These are phyloP conservation scores for Pinus taeda DNA, from an alignment of 75 land plant genomes.

Conservation along the genomic window DNA sequence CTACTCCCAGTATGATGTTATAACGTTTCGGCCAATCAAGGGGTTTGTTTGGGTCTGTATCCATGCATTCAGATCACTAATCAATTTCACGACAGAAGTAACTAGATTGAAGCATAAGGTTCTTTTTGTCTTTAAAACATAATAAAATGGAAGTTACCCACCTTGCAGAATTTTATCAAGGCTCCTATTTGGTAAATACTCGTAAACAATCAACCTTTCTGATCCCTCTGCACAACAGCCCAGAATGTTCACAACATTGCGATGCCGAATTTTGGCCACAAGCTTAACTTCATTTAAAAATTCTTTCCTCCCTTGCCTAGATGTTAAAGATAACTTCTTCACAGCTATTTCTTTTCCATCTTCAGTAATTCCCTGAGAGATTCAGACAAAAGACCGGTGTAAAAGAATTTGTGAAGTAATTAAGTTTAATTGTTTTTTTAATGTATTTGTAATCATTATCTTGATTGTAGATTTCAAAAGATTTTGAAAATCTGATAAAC, in stretches of 20 bases:
- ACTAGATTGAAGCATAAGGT: not conserved
- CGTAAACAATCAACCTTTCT: not conserved
- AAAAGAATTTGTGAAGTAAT: too few relatives aligned
- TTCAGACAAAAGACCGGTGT: too few relatives aligned
- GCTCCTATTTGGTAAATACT: not conserved
- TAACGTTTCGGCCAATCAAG: conserved; percentile 26
- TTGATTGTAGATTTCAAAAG: too few relatives aligned
- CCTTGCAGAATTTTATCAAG: not conserved
- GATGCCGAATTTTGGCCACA: not conserved
- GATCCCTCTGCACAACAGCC: not conserved
- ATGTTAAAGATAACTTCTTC: not conserved
- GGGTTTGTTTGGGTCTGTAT: not conserved
- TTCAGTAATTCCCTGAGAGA: not conserved
- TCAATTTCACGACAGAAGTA: not conserved
- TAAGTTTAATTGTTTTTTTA: too few relatives aligned
- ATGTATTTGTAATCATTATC: too few relatives aligned
- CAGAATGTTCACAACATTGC: not conserved
- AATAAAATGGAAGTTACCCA: not conserved
- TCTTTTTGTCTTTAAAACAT: not conserved
- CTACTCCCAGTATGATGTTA: conserved; percentile 31
- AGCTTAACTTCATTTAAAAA: not conserved
- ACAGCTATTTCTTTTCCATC: not conserved
- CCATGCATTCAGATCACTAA: not conserved
- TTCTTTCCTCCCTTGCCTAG: not conserved
- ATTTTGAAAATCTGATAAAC: too few relatives aligned